phyloP scores from a whole-genome alignment of 2,329 filamentous ascomycete genomes.

The Arthrocladium fulminans region DNA sequence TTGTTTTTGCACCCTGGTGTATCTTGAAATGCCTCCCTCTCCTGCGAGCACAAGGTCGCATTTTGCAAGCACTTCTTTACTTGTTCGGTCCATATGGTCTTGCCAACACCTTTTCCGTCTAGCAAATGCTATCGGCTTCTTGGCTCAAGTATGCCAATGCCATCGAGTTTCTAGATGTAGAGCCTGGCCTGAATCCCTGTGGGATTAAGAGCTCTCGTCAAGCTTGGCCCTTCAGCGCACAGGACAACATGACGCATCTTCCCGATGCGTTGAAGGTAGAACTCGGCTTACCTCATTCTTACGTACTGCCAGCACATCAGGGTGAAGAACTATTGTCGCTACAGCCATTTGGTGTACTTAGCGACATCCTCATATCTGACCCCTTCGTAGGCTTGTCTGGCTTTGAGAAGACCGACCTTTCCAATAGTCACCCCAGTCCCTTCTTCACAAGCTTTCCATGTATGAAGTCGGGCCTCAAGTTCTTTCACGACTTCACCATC shows the following conservation, averaged over 20 bases:
- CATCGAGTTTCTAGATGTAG: background rate
- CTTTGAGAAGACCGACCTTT: conserved; percentile 36
- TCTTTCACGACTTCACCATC: conserved; percentile 53
- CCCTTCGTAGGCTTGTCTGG: conserved; percentile 39
- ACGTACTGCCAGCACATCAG: background rate
- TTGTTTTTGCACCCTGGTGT: no score
- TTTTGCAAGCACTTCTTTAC: no score
- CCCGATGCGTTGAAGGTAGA: background rate
- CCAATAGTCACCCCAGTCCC: conserved; percentile 38
- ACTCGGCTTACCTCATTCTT: conserved; percentile 2
- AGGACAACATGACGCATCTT: background rate
- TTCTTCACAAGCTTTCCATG: conserved; percentile 49
- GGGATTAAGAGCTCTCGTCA: background rate
- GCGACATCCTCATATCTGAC: conserved; percentile 33
- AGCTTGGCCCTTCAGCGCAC: background rate
- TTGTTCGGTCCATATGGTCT: no score
- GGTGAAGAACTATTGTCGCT: conserved; percentile 2
- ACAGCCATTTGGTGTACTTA: conserved; percentile 33
- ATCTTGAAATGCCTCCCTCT: no score
- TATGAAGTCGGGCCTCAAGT: conserved; percentile 53
- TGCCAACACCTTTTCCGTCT: no score
- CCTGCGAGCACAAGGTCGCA: no score
- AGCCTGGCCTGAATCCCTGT: background rate
- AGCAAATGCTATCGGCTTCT: no score
- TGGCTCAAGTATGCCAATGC: no score